These are phyloP conservation scores for Manihot esculenta DNA, from an alignment of 441 rosid species.

Conservation along the genomic window DNA sequence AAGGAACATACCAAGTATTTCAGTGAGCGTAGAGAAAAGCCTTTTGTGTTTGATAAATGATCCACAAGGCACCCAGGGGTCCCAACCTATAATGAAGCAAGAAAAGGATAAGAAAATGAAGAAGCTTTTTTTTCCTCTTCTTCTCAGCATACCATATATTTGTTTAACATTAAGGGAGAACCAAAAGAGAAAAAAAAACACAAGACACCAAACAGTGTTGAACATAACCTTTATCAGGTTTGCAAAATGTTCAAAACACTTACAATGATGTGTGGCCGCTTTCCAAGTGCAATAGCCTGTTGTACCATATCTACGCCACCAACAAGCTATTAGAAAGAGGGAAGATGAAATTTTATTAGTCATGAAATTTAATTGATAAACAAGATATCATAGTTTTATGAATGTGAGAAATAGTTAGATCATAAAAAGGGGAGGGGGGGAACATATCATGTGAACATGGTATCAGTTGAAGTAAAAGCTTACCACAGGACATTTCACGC, in stretches of 20 bases:
- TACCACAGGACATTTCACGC: conserved; percentile 84
- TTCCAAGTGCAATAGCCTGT: conserved; percentile 72
- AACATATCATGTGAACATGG: neutral
- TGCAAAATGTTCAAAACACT: conserved; percentile 23
- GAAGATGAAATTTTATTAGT: neutral
- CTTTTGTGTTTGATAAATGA: conserved; percentile 84
- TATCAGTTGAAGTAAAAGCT: conserved; percentile 20
- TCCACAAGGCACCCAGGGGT: conserved; percentile 95
- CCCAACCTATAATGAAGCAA: conserved; percentile 55
- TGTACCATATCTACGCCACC: conserved; percentile 93
- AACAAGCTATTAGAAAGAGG: conserved; percentile 58
- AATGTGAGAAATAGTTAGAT: neutral
- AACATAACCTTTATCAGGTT: neutral
- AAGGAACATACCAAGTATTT: conserved; percentile 86
- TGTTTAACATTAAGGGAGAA: neutral
- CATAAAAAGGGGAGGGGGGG: too few species aligned
- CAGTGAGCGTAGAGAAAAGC: conserved; percentile 71
- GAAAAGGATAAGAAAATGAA: neutral
- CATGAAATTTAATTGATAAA: neutral
- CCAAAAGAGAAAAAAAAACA: neutral
- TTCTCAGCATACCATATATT: too few species aligned
- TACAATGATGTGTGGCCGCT: conserved; percentile 85
- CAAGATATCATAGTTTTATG: neutral
- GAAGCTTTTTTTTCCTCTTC: neutral
- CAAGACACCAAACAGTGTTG: neutral